Conservation (phyloP, 2,329 filamentous ascomycete species). For the Aspergillus sp. region DNA sequence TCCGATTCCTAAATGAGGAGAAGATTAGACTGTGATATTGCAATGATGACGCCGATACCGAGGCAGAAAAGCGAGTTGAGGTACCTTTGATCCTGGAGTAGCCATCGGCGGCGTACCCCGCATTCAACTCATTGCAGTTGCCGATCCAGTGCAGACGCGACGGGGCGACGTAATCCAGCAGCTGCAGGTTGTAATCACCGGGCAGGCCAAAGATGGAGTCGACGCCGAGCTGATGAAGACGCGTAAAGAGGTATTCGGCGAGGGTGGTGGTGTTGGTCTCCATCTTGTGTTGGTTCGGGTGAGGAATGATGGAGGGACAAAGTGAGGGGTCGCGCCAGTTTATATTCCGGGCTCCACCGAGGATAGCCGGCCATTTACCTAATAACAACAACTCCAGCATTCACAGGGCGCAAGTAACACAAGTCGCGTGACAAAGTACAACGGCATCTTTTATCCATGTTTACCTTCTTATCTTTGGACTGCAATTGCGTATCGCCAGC, state of each 20-base stretch:
- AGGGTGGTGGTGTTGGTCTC: conserved; percentile 29
- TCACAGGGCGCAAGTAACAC: neutral
- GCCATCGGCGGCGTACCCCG: conserved; percentile 52
- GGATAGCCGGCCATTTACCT: neutral
- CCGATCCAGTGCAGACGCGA: conserved; percentile 65
- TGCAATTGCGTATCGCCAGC: too few relatives aligned
- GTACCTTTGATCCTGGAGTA: conserved; percentile 36
- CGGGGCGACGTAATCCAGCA: conserved; percentile 68
- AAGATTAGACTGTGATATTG: neutral
- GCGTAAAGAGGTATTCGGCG: conserved; percentile 64
- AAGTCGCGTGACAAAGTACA: neutral
- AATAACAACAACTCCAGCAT: neutral
- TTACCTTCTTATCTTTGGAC: neutral
- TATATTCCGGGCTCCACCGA: neutral
- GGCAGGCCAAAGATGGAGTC: conserved; percentile 71
- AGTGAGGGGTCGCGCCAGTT: neutral
- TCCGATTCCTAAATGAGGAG: conserved; percentile 17
- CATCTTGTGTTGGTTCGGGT: conserved; percentile 5
- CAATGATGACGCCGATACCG: neutral
- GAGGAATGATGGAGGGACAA: neutral
- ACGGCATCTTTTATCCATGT: neutral
- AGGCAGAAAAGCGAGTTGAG: neutral
- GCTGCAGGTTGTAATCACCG: conserved; percentile 71
- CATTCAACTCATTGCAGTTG: conserved; percentile 75
- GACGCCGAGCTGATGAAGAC: conserved; percentile 67